Base-by-base conservation (phyloP, 495 filamentous ascomycete species). In the Cladorrhinum samala region DNA sequence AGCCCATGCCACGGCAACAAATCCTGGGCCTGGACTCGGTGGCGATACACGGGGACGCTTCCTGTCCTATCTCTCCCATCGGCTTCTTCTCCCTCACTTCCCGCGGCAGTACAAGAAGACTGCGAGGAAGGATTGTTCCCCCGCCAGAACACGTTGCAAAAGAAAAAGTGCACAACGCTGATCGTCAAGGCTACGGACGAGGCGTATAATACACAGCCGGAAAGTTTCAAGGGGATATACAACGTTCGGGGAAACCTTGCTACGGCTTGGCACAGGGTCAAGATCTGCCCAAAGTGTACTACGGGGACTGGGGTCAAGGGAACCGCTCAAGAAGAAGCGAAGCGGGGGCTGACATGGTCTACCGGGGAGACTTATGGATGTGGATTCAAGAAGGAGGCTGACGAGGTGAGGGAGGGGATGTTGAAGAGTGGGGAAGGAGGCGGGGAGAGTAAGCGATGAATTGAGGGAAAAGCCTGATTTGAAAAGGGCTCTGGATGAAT, bases 161-260 rank as follows among this genome's bases (percentile, higher is more conserved):
- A 62, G 9, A 54, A 56, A 48, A 20, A 46, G 40, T 68, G 67
- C 63, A 64, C 74, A 17, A 73, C 69, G 17, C 53, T 81, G 8
- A 65, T 79, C 9, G 77, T 83, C 59, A 83, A 83, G 63, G 79
- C 79, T 19, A 73, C 72, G 17, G 79, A 83, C 59, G 77, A 80
- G 49, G 71, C 75, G 33, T 80, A 81, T 54, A 81, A 82, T 52
- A 71, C 76, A 2, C 79, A 82, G 57, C 78, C 79, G 38, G 74
- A 78, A 57, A 70, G 55, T 39, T 73, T 79, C 50, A 65, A 64
- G 50, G 65, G 67, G 27, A 78, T 77, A 21, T 82, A 75, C 53
- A 82, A 82, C 46, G 68, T 76, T 18, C 63, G 79, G 8, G 79
- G 79, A 0, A 81, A 82, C 52, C 62, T 81, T 27, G 77, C 78